Evolutionary conservation across 2,329 filamentous ascomycete species (phyloP), one percentile per base, ranked within the genome.

Genomic region (Colletotrichum coccodes): DNA sequence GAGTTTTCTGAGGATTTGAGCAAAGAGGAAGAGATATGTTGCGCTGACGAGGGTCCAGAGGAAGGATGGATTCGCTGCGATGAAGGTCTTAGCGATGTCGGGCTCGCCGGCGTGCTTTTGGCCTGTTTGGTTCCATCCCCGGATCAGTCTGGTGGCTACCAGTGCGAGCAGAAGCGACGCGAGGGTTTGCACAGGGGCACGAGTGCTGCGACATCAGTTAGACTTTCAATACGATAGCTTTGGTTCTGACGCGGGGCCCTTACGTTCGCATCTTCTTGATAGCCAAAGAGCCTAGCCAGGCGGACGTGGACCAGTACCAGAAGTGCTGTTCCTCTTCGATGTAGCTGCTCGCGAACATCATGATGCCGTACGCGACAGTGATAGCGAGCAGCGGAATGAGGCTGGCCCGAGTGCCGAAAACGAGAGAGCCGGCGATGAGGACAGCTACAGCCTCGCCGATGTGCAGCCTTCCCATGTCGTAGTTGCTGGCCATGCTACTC

Each of bases 311-410:
- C 94, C 95, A 98, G 80, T 99, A 98, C 96, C 96, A 99, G 78
- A 97, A 98, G 73, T 98, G 94, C 57, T 99, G 96, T 79, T 99
- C 96, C 81, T 99, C 96, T 79, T 99, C 96, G 2, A 99, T 94
- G 78, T 96, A 99, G 76, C 95, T 98, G 77, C 94, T 97, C 11
- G 95, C 95, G 80, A 98, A 98, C 95, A 98, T 98, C 90, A 98
- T 97, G 42, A 89, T 78, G 1, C 91, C 90, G 76, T 98, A 97
- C 0, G 87, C 79, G 0, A 90, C 54, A 0, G 87, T 87, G 34
- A 90, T 82, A 2, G 86, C 71, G 4, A 82, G 72, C 58, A 92
- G 82, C 4, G 85, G 84, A 9, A 77, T 64, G 12, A 84, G 73
- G 42, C 47, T 68, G n/a, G 64, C 8, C 47, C 64, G n/a, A 68